Conservation (phyloP, 176 grass and related monocot species). For the Elaeis guineensis region DNA sequence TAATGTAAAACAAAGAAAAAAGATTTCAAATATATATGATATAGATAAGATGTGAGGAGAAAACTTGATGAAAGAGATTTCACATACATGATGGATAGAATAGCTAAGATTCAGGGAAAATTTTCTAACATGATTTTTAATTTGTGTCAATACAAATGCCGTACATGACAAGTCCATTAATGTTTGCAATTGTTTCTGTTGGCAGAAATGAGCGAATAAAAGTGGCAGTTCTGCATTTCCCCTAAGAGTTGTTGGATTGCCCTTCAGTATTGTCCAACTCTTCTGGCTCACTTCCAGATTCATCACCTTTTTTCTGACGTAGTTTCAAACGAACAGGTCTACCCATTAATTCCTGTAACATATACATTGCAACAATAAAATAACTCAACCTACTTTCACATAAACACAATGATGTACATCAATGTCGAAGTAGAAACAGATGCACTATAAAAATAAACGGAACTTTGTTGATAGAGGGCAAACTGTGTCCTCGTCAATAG, state of each 20-base stretch:
- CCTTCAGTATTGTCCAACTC: conserved; percentile 4
- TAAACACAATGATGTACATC: background rate
- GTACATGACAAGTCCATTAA: background rate
- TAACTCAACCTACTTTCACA: background rate
- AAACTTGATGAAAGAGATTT: too few relatives aligned
- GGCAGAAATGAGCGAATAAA: background rate
- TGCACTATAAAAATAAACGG: too few relatives aligned
- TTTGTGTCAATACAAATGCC: background rate
- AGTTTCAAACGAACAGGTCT: conserved; percentile 59
- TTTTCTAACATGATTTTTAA: background rate
- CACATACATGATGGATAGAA: too few relatives aligned
- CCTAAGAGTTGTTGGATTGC: conserved; percentile 29
- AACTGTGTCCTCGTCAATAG: too few relatives aligned
- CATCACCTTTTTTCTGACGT: conserved; percentile 29
- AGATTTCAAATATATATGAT: too few relatives aligned
- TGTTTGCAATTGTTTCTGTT: background rate
- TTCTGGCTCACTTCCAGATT: conserved; percentile 26
- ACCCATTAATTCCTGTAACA: conserved; percentile 76
- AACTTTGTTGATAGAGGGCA: too few relatives aligned
- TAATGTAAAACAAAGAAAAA: too few relatives aligned
- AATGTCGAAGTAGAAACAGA: background rate
- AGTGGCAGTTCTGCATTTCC: background rate
- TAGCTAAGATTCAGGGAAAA: too few relatives aligned
- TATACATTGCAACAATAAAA: background rate
- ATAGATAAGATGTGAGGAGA: too few relatives aligned